phyloP scores from a whole-genome alignment of 2,329 filamentous ascomycete species.

The Hymenoscyphus fructigenus region DNA sequence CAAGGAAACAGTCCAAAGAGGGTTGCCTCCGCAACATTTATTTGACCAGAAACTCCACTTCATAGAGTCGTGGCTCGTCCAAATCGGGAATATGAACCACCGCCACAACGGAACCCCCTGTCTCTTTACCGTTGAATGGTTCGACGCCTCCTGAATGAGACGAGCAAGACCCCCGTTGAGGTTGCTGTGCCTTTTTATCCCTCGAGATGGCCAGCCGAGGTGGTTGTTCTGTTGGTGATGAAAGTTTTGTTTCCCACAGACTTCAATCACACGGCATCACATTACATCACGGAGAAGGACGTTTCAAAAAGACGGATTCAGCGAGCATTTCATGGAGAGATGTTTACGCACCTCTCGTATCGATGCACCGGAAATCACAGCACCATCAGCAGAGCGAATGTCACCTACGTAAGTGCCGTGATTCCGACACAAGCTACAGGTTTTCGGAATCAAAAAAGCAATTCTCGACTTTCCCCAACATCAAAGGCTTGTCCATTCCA shows the following conservation, averaged over 20 bases:
- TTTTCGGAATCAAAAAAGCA: background rate
- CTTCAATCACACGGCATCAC: background rate
- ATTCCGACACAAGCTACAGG: background rate
- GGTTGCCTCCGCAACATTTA: background rate
- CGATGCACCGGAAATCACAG: background rate
- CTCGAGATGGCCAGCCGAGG: background rate
- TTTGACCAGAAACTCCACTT: background rate
- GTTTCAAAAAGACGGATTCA: background rate
- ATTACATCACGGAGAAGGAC: background rate
- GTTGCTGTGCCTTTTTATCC: background rate
- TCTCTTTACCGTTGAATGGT: background rate
- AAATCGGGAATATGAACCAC: background rate
- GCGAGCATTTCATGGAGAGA: background rate
- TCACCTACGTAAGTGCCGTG: background rate
- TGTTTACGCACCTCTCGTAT: constrained; percentile 1
- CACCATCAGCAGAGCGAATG: too few species aligned
- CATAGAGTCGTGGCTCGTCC: background rate
- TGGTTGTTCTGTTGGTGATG: background rate
- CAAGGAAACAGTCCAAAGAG: background rate
- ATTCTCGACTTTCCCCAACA: too few species aligned
- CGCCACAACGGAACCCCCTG: background rate
- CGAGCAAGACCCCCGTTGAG: background rate
- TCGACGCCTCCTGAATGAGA: background rate
- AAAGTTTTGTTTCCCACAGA: background rate
- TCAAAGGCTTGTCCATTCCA: too few species aligned